These are phyloP conservation scores for Fusarium newnesense DNA, from an alignment of 2,329 filamentous ascomycete genomes.

Conservation along the genomic window DNA sequence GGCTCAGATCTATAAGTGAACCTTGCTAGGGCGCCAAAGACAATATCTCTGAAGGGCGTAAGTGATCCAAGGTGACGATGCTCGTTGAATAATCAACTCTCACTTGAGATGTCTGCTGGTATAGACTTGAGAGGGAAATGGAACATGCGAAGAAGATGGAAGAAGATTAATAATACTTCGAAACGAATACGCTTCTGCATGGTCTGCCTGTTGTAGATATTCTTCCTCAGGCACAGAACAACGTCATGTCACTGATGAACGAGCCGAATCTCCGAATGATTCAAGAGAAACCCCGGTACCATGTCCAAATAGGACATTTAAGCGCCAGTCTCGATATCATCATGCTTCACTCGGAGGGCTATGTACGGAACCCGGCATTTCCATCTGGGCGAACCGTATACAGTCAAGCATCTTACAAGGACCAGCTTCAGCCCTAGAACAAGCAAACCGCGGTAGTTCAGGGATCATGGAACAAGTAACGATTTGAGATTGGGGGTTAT, in stretches of 20 bases:
- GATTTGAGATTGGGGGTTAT: neutral
- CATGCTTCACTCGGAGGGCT: slow-evolving; percentile 9
- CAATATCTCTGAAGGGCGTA: neutral
- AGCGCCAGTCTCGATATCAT: neutral
- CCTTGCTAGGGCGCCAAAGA: neutral
- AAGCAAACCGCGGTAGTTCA: neutral
- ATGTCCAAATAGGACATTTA: slow-evolving; percentile 4
- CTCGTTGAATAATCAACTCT: neutral
- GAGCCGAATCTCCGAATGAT: neutral
- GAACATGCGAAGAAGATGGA: neutral
- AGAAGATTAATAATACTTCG: slow-evolving; percentile 1
- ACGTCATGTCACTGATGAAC: neutral
- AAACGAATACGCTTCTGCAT: neutral
- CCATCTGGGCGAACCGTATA: neutral
- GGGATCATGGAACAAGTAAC: neutral
- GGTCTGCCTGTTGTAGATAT: neutral
- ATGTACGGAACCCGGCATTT: neutral
- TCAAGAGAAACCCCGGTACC: neutral
- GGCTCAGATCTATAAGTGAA: neutral
- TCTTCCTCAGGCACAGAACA: neutral
- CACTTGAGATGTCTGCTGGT: neutral
- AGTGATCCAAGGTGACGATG: neutral
- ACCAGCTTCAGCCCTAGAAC: slow-evolving; percentile 29
- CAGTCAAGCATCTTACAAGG: slow-evolving; percentile 22
- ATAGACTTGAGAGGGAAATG: neutral